These are phyloP conservation scores for Colletotrichum higginsianum DNA, from an alignment of 2,329 filamentous ascomycete genomes.

Conservation along the genomic window DNA sequence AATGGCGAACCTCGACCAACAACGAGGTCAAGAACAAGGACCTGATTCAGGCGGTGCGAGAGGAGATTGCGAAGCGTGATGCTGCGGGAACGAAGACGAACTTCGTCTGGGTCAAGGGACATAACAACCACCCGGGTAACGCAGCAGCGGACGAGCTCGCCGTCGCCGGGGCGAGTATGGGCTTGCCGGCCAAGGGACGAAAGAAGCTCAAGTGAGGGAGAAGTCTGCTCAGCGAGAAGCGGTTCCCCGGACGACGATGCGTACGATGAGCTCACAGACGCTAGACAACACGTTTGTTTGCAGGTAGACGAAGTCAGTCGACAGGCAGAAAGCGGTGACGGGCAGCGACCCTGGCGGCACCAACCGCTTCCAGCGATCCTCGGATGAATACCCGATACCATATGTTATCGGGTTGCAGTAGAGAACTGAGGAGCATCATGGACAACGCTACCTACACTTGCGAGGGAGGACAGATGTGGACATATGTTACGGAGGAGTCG, in stretches of 20 bases:
- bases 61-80: slow-evolving; percentile 76
- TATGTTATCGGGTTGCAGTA: slow-evolving; percentile 2
- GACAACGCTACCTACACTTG: slow-evolving; percentile 2
- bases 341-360: not conserved
- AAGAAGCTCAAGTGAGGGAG: slow-evolving; percentile 26
- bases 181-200: not conserved
- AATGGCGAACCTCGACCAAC: slow-evolving; percentile 81
- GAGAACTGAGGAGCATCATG: not conserved
- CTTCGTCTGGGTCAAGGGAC: slow-evolving; percentile 94
- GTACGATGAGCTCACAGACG: not conserved
- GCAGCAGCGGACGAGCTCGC: slow-evolving; percentile 85
- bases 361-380: not conserved
- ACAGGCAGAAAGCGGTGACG: not conserved
- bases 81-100: slow-evolving; percentile 72
- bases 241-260: not conserved
- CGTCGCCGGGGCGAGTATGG: slow-evolving; percentile 61
- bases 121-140: slow-evolving; percentile 81
- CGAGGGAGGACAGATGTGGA: not conserved
- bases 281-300: not conserved
- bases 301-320: not conserved
- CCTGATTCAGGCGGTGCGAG: slow-evolving; percentile 73
- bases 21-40: slow-evolving; percentile 90
- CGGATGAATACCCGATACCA: not conserved
- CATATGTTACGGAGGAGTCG: slow-evolving; percentile 1
- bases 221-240: not conserved